A percentile compares a stretch with the other conserved stretches of the same genome.
Conservation (phyloP, 139 green algal species). For the Yamagishiella unicocca region DNA sequence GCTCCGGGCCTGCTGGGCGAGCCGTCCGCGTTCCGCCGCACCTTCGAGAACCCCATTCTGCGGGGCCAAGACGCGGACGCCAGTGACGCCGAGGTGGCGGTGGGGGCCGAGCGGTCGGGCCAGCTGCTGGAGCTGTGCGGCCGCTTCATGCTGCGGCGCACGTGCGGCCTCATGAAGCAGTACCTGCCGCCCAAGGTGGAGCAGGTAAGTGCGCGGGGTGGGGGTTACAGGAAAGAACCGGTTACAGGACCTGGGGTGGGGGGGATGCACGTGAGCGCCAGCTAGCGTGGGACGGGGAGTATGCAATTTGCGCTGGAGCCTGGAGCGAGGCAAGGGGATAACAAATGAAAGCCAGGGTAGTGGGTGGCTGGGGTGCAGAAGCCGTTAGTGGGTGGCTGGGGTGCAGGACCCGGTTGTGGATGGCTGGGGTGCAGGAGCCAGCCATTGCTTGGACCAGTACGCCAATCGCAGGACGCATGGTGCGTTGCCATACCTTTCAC, state of each 20-base stretch:
- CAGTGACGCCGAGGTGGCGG: constrained; percentile 70
- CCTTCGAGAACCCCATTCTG: constrained; percentile 79
- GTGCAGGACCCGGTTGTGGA: no score
- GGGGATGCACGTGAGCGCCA: not conserved
- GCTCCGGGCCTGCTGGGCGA: constrained; percentile 83
- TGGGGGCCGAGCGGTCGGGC: constrained; percentile 72
- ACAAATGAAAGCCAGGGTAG: no score
- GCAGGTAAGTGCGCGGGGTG: constrained; percentile 62
- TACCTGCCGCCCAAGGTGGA: constrained; percentile 96
- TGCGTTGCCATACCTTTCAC: no score
- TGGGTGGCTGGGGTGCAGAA: no score
- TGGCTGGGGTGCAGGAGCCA: no score
- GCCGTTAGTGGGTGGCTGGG: no score
- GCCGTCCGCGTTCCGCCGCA: constrained; percentile 62
- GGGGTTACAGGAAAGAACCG: no score
- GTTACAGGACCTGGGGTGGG: not conserved
- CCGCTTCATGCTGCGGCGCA: constrained; percentile 95
- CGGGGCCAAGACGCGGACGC: constrained; percentile 87
- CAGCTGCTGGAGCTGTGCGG: constrained; percentile 91
- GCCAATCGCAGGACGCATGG: no score
- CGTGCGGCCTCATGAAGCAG: constrained; percentile 90
- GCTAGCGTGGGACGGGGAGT: not conserved
- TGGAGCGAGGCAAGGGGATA: no score
- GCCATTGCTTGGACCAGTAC: no score
- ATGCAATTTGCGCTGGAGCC: no score